These are phyloP conservation scores for Viridothelium virens DNA, from an alignment of 495 filamentous ascomycete species.

Conservation along the genomic window DNA sequence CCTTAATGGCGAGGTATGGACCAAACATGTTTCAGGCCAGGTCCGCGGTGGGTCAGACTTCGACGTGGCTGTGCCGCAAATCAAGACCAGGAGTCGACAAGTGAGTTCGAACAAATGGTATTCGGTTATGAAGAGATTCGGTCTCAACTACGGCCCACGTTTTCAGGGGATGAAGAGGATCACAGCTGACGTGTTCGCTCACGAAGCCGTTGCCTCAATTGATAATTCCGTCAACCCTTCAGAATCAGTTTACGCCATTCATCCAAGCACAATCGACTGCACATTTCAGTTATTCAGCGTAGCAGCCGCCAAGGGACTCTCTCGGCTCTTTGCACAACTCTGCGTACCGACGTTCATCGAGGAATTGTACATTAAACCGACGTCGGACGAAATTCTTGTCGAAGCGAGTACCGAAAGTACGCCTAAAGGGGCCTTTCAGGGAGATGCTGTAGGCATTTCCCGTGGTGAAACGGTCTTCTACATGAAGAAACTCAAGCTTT, in stretches of 20 bases:
- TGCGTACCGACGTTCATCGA: conserved; percentile 1
- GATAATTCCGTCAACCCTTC: neutral
- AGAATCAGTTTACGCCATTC: neutral
- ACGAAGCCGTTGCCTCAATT: neutral
- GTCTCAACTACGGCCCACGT: conserved; percentile 3
- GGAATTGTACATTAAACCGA: neutral
- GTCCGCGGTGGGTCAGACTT: neutral
- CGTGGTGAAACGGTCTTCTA: neutral
- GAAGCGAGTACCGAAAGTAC: neutral
- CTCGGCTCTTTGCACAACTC: neutral
- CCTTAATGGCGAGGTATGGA: conserved; percentile 8
- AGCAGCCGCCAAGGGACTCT: neutral
- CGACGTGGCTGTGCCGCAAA: neutral
- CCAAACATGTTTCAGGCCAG: conserved; percentile 10
- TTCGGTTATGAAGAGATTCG: conserved; percentile 8
- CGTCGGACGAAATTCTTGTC: neutral
- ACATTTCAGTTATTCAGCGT: conserved; percentile 5
- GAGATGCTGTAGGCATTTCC: neutral
- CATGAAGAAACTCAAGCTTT: neutral
- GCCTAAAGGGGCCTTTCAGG: neutral
- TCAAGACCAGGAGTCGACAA: neutral
- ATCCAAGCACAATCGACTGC: conserved; percentile 2
- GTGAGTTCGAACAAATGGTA: conserved; percentile 9
- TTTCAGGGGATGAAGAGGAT: conserved; percentile 12
- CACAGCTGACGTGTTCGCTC: conserved; percentile 3